phyloP scores from a whole-genome alignment of 2,329 filamentous ascomycete genomes.

The Tolypocladium inflatum region DNA sequence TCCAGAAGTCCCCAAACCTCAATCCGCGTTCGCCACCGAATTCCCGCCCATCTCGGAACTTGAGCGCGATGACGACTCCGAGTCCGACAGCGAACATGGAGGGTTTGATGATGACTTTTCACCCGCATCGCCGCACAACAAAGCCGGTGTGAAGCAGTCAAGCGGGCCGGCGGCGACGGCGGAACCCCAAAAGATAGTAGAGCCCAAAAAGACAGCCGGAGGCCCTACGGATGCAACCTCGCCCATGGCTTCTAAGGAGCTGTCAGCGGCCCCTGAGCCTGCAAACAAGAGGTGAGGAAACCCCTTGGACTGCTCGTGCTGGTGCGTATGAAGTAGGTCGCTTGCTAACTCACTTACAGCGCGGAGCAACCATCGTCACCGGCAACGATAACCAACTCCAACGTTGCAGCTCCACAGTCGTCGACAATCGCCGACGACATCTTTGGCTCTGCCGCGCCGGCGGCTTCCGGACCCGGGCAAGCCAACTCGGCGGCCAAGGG shows the following conservation, averaged over 20 bases:
- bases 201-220: conserved; percentile 6
- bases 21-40: conserved; percentile 57
- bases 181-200: conserved; percentile 7
- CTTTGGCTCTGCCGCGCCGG: conserved; percentile 25
- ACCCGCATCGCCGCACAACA: conserved; percentile 42
- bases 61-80: conserved; percentile 73
- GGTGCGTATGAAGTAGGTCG: background rate
- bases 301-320: background rate
- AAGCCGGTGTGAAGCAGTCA: conserved; percentile 12
- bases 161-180: background rate
- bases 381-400: conserved; percentile 16
- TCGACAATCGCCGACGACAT: conserved; percentile 29
- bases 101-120: conserved; percentile 94
- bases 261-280: conserved; percentile 10
- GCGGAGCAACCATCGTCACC: conserved; percentile 21
- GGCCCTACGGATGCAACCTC: background rate
- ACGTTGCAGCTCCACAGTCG: conserved; percentile 14
- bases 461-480: conserved; percentile 10
- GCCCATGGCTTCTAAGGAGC: background rate
- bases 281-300: conserved; percentile 15
- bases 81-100: conserved; percentile 66
- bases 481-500: conserved; percentile 30
- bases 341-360: conserved; percentile 10
- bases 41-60: conserved; percentile 92
- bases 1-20: conserved; percentile 32